These are phyloP conservation scores for Leccinellum rugosiceps DNA, from an alignment of 768 basidiomycete species.

Conservation along the genomic window DNA sequence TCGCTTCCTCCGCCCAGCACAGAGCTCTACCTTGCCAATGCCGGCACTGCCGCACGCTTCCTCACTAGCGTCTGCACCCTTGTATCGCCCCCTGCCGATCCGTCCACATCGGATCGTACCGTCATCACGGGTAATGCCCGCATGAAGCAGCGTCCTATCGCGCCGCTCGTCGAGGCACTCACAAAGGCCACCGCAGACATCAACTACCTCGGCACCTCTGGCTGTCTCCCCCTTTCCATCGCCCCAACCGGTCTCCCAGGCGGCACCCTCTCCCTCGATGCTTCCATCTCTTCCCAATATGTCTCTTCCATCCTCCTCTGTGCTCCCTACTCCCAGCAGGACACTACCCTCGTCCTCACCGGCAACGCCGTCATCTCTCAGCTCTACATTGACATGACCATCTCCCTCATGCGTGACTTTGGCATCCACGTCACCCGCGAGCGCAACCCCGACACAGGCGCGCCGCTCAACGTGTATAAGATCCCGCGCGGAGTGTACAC, in stretches of 20 bases:
- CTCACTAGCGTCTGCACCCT: conserved; percentile 94
- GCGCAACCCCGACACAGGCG: conserved; percentile 54
- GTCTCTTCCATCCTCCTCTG: conserved; percentile 96
- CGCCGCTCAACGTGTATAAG: conserved; percentile 73
- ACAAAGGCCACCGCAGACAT: conserved; percentile 76
- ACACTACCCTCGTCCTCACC: conserved; percentile 84
- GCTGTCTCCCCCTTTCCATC: conserved; percentile 88
- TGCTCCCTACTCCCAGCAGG: conserved; percentile 84
- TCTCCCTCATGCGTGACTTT: conserved; percentile 95
- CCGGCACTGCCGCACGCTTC: conserved; percentile 97
- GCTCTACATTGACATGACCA: conserved; percentile 99
- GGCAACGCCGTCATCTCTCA: conserved; percentile 97
- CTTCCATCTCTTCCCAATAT: conserved; percentile 96
- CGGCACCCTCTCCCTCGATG: conserved; percentile 80
- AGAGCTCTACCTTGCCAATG: conserved; percentile 94
- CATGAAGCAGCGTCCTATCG: conserved; percentile 98
- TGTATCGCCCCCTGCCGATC: conserved; percentile 47
- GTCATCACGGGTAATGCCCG: conserved; percentile 95
- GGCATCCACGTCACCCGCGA: conserved; percentile 75
- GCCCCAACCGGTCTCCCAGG: conserved; percentile 81
- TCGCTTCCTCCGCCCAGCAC: conserved; percentile 75
- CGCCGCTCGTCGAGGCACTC: conserved; percentile 90
- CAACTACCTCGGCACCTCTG: conserved; percentile 71
- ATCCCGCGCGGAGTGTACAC: conserved; percentile 78
- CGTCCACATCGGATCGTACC: conserved; percentile 48